These are phyloP conservation scores for Candida arabinofermentans DNA, from an alignment of 805 yeast genomes.

Conservation along the genomic window DNA sequence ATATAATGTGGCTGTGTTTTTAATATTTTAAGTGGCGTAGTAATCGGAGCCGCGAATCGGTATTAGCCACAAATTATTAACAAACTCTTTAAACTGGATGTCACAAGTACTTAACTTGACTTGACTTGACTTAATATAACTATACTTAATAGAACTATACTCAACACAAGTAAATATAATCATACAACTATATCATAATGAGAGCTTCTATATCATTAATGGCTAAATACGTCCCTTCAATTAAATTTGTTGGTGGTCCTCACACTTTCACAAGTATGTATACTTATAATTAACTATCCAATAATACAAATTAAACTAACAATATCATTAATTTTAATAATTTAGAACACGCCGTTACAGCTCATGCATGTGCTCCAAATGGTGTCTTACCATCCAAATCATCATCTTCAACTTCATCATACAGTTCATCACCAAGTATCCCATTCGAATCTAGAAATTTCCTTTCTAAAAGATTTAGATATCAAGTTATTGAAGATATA, in stretches of 20 bases:
- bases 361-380: constrained; percentile 38
- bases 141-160: neutral
- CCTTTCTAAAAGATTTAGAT: constrained; percentile 73
- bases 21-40: no score
- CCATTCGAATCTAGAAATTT: constrained; percentile 50
- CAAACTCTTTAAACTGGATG: no score
- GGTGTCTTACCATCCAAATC: constrained; percentile 24
- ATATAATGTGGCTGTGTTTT: no score
- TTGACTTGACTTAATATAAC: neutral
- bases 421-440: constrained; percentile 8
- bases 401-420: constrained; percentile 4
- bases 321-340: neutral
- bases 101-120: no score
- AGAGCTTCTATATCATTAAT: constrained; percentile 26
- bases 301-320: neutral
- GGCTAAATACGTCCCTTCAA: constrained; percentile 58
- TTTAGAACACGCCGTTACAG: constrained; percentile 19
- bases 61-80: no score
- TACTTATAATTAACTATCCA: neutral
- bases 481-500: constrained; percentile 50
- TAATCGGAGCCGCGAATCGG: no score
- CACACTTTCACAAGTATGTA: constrained; percentile 49
- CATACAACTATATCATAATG: constrained; percentile 20
- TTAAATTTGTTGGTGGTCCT: constrained; percentile 84
- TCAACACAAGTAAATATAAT: neutral